A percentile compares a stretch with the other conserved stretches of the same genome.
Conservation (phyloP, 352 stramenopile species). For the Discostella stelligera region DNA sequence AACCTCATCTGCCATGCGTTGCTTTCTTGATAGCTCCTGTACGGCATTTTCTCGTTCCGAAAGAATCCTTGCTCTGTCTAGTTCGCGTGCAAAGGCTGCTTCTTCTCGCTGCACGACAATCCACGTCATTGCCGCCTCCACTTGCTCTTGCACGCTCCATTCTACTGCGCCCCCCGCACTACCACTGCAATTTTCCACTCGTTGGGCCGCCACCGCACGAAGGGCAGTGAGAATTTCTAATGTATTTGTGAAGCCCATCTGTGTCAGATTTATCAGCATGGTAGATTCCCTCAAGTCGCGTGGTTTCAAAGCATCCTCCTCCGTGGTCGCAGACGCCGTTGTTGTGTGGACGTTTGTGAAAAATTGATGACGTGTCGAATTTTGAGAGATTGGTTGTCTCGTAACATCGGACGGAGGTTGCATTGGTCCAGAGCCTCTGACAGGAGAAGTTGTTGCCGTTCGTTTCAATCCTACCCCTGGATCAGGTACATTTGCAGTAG, state of each 20-base stretch:
- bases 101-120: constrained; percentile 54
- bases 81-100: constrained; percentile 34
- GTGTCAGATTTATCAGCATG: constrained; percentile 27
- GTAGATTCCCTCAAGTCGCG: constrained; percentile 32
- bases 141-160: constrained; percentile 37
- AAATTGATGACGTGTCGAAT: constrained; percentile 13
- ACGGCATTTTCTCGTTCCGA: constrained; percentile 31
- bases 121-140: constrained; percentile 56
- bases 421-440: constrained; percentile 3
- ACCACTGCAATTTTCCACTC: constrained; percentile 23
- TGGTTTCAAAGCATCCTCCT: constrained; percentile 26
- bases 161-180: not conserved
- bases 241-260: constrained; percentile 49
- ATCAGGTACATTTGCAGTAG: not conserved
- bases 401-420: constrained; percentile 21
- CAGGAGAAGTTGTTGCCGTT: constrained; percentile 1
- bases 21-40: constrained; percentile 29
- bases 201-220: constrained; percentile 32
- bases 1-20: constrained; percentile 24
- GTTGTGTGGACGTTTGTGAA: not conserved
- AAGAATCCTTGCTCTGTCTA: constrained; percentile 46
- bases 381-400: constrained; percentile 19
- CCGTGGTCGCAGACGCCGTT: not conserved
- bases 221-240: constrained; percentile 49
- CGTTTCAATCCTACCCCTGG: constrained; percentile 15